These are phyloP conservation scores for Metschnikowia amazonensis DNA, from an alignment of 805 yeast genomes.

Conservation along the genomic window DNA sequence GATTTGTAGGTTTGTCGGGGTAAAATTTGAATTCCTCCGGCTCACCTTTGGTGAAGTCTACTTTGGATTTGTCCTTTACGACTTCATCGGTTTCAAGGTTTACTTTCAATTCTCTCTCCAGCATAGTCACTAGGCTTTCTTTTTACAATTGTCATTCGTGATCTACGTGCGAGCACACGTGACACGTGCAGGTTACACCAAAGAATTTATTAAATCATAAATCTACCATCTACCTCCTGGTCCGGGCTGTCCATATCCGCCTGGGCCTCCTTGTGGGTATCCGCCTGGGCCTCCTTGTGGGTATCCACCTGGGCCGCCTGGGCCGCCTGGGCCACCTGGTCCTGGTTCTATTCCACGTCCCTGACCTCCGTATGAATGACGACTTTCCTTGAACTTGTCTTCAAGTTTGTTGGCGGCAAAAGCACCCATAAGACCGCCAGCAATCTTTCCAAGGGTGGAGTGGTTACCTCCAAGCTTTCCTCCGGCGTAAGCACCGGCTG, in stretches of 20 bases:
- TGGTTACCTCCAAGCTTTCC: slow-evolving; percentile 28
- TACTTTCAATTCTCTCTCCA: neutral
- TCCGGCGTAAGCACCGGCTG: slow-evolving; percentile 38
- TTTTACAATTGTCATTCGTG: neutral
- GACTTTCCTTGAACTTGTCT: slow-evolving; percentile 30
- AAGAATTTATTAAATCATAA: neutral
- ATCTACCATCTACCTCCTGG: slow-evolving; percentile 11
- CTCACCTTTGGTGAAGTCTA: slow-evolving; percentile 55
- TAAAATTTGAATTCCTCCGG: slow-evolving; percentile 59
- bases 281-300: slow-evolving; percentile 13
- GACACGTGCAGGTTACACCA: neutral
- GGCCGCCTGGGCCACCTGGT: slow-evolving; percentile 5
- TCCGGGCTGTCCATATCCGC: slow-evolving; percentile 7
- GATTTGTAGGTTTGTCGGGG: slow-evolving; percentile 84
- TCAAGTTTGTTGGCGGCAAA: slow-evolving; percentile 49
- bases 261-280: slow-evolving; percentile 10
- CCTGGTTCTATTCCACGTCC: slow-evolving; percentile 8
- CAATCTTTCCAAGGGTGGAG: slow-evolving; percentile 42
- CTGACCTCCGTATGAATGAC: slow-evolving; percentile 8
- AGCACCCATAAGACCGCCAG: slow-evolving; percentile 57
- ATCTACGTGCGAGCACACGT: neutral
- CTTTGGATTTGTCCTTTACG: slow-evolving; percentile 36
- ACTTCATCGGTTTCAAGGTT: slow-evolving; percentile 23
- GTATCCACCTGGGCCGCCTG: slow-evolving; percentile 14
- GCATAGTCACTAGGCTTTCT: neutral